Base-by-base conservation (phyloP, 108 stramenopile genomes). In the Cyclotella cryptica region DNA sequence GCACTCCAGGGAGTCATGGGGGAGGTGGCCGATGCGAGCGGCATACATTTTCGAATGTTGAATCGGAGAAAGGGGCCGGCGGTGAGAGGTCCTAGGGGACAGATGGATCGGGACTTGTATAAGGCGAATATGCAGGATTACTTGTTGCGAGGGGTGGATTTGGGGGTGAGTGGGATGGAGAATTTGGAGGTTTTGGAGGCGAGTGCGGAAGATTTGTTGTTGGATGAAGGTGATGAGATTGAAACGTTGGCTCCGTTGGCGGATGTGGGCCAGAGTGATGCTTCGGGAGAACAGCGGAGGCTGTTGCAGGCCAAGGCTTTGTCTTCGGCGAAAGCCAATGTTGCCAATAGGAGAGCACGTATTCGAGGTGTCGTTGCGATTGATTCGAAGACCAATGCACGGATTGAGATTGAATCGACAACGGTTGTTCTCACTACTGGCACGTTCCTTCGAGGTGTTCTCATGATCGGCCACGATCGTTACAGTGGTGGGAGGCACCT, bases 101-200 rank as follows among this genome's bases (percentile, higher is more conserved):
- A 99, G 84, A 97, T 97, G 88, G 98, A 99, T 86, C 83, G 98
- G 29, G 98, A 98, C 71, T 73, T 95, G 54, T 99, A 99, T 91
- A 96, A 96, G 73, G 22, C 44, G 5, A 85, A 88, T 46, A 97
- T 99, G 98, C 96, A 95, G 71, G 70, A 52, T 12, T 53, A 71
- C 24, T 52, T 87, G 0, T 30, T 72, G 49, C 19, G 54, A 19
- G 54, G 22, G 6, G 49, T 19, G 26, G 67, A 69, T 22, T 65
- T 26, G 51, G 62, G 70, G 24, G 72, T 95, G 71, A 42, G 70
- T 8, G 78, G 81, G 24, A 89, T 88, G 46, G 87, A 86, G 15
- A 97, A 97, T 81, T 86, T 99, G 70, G 60, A 80, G 30, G 73
- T 97, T 14, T 69, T 96, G 24, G 93, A 97, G 75, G 98, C 89